Evolutionary conservation across 352 stramenopile species (phyloP), one percentile per base, ranked within the genome.

Genomic region (Globisporangium radiosum): DNA sequence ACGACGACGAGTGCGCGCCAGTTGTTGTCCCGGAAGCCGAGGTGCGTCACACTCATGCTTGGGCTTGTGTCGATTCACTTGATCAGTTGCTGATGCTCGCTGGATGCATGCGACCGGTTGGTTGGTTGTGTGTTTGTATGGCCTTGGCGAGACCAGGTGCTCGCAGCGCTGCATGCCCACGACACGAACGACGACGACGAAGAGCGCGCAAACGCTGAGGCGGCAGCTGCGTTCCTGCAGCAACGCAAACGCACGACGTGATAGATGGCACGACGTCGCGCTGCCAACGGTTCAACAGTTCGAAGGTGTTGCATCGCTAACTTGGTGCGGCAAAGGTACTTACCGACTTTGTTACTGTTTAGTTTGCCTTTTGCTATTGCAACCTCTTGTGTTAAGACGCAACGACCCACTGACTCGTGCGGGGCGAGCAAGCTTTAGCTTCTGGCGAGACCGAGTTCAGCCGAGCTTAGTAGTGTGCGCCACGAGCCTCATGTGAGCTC

Each of bases 1-100:
- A 56, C 33, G 72, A 75, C 36, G 76, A 85, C 19, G 74, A 83
- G 57, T 78, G 78, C n/a, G 68, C 74, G 10, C 74, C 76, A 4
- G 76, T 85, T 4, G 53, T 83, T 43, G 73, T 85, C 44, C 37
- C 65, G 2, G 48, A 64, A 11, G 58, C 75, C 50, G 75, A 81
- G 71, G 73, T 85, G 54, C 47, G 58, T n/a, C 9, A 49, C 10
- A 6, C 5, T n/a, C 14, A 6, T 17, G 39, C 4, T 37, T 11
- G 25, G 2, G 25, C 25, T 25, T 1, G 25, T 25, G 25, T 25
- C 1, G 25, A 25, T 25, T 2, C 25, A 25, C 25, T 14, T 25
- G n/a, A 48, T 13, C 14, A 39, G 47, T 45, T 52, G 33, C 19
- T 11, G 14, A 7, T 15, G 13, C 52, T 43, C 53, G 55, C 14